These are phyloP conservation scores for Tetrahymena borealis DNA, from an alignment of 73 alveolate genomes.

Conservation along the genomic window DNA sequence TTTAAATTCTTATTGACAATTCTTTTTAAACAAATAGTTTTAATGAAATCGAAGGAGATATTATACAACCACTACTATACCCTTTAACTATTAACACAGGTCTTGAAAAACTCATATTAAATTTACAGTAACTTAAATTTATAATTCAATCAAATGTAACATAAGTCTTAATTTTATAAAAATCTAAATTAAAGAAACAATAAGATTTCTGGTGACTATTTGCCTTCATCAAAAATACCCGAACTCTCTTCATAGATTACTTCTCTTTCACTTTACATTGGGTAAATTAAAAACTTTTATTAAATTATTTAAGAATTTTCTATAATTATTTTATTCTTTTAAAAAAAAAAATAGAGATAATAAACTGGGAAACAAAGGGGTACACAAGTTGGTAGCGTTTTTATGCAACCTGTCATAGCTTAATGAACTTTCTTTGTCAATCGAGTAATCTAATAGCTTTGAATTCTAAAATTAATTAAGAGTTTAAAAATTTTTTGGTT, in stretches of 20 bases:
- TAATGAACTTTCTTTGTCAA: not conserved
- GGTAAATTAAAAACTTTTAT: not conserved
- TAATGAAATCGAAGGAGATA: not conserved
- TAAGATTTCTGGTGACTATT: too few species aligned
- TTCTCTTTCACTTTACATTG: too few species aligned
- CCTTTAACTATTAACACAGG: not conserved
- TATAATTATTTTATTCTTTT: not conserved
- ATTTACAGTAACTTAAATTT: not conserved
- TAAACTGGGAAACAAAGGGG: not conserved
- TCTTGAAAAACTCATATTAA: not conserved
- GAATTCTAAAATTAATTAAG: not conserved
- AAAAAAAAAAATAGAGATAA: too few species aligned
- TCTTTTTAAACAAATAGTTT: not conserved
- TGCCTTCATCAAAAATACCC: too few species aligned
- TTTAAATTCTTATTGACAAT: too few species aligned
- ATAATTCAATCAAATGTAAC: not conserved
- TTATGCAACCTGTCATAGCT: not conserved
- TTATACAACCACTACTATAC: not conserved
- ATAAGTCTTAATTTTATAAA: not conserved
- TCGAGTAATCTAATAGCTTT: not conserved
- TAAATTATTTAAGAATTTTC: not conserved
- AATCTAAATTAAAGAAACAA: not conserved
- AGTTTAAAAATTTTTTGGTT: too few species aligned
- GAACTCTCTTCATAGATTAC: too few species aligned
- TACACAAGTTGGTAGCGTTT: not conserved